Evolutionary conservation across 2,329 filamentous ascomycete genomes (phyloP), one percentile per base, ranked within the genome.

Genomic region (Colletotrichum spaethianum): DNA sequence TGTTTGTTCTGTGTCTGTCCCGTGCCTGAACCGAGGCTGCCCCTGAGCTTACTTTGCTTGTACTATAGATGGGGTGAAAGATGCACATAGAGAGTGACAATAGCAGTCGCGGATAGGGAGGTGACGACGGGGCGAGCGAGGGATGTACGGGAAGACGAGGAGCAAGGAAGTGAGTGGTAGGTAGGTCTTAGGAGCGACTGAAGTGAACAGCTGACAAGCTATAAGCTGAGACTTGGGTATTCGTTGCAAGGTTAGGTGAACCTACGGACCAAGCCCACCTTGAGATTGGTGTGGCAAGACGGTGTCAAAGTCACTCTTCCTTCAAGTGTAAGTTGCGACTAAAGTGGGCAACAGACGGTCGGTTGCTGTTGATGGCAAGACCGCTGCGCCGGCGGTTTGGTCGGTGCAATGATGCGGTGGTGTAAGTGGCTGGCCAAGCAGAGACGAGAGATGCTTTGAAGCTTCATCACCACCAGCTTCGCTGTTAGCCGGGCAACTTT

Each of bases 191-290:
- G 64, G 33, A 62, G 23, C 20, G 66, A 70, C 46, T 48, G 59
- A 44, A 26, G 61, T 63, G 61, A 72, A 60, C 70, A 70, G 70
- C 59, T 72, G 70, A 72, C 70, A 70, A 70, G 70, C 46, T 55
- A 20, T 42, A 46, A 64, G 70, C 52, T 64, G 62, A 72, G 57
- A 64, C 65, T 59, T 50, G 40, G 64, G 66, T 72, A 23, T 52
- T 63, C 65, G 53, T 72, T 46, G 42, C 65, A 70, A 60, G 53
- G 65, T 60, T 63, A 26, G 59, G 48, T 33, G 38, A 44, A 31
- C 46, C 61, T 31, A 40, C 6, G 33, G 20, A 57, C 38, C n/a
- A 55, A 63, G 60, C 38, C 60, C 46, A 40, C 33, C 44, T 55
- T 36, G 11, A 33, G 36, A 38, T 59, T 57, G 69, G 50, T 52